These are phyloP conservation scores for Oryza brachyantha DNA, from an alignment of 176 grass and related monocot genomes.

Conservation along the genomic window DNA sequence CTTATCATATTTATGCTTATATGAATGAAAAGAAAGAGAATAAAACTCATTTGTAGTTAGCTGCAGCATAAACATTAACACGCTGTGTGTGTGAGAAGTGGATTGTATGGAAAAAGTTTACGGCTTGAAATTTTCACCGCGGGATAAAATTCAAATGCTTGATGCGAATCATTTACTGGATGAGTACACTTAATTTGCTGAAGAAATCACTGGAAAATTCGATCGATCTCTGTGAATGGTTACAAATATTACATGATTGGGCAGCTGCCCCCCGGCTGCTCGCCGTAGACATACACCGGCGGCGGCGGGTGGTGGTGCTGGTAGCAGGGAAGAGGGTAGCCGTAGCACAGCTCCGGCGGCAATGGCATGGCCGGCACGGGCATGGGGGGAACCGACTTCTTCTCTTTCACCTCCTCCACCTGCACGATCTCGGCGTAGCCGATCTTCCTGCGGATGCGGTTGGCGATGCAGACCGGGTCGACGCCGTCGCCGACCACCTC, in stretches of 20 bases:
- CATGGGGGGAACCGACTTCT: background rate
- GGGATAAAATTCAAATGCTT: background rate
- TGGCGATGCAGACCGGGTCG: slow-evolving; percentile 32
- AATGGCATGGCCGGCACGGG: too few relatives aligned
- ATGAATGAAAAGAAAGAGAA: too few relatives aligned
- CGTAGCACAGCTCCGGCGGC: too few relatives aligned
- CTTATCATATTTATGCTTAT: too few relatives aligned
- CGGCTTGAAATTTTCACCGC: too few relatives aligned
- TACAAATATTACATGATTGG: background rate
- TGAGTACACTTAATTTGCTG: background rate
- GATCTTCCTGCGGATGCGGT: slow-evolving; percentile 48
- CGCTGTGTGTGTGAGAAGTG: too few relatives aligned
- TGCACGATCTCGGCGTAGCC: slow-evolving; percentile 43
- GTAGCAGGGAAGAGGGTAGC: background rate
- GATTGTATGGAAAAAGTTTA: too few relatives aligned
- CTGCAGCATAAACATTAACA: too few relatives aligned
- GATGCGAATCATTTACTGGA: background rate
- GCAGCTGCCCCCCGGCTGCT: background rate
- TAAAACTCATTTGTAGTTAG: too few relatives aligned
- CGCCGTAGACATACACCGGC: slow-evolving; percentile 22
- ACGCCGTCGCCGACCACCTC: slow-evolving; percentile 44
- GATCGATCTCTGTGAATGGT: too few relatives aligned
- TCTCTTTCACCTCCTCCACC: slow-evolving; percentile 56
- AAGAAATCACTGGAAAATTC: background rate
- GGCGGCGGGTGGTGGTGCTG: background rate